Conservation (phyloP, 768 basidiomycete genomes). For the Xerocomellus intermedius region DNA sequence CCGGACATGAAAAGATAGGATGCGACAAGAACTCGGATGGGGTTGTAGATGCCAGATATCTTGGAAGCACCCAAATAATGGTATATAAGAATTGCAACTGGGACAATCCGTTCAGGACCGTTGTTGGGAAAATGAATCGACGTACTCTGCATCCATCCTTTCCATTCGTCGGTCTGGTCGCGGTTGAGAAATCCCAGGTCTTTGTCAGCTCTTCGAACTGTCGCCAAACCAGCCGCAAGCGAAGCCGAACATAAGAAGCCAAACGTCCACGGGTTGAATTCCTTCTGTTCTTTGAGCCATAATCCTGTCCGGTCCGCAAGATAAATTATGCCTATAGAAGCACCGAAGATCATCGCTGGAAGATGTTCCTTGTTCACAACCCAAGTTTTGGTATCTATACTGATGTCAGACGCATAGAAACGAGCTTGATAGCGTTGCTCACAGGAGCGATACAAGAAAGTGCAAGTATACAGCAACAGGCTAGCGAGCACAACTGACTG, state of each 20-base stretch:
- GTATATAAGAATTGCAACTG: conserved; percentile 89
- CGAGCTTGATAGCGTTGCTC: conserved; percentile 4
- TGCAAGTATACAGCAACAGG: conserved; percentile 52
- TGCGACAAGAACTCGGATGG: conserved; percentile 84
- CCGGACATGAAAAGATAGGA: conserved; percentile 93
- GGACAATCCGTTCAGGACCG: background rate
- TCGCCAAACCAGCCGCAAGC: conserved; percentile 58
- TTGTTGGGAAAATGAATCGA: conserved; percentile 3
- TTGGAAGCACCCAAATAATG: conserved; percentile 90
- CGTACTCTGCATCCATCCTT: conserved; percentile 97
- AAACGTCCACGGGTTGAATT: conserved; percentile 71
- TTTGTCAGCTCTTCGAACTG: conserved; percentile 69
- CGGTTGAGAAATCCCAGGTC: conserved; percentile 88
- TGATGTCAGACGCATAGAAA: conserved; percentile 17
- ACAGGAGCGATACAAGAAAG: conserved; percentile 39
- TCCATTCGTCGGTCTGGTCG: conserved; percentile 96
- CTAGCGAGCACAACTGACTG: conserved; percentile 53
- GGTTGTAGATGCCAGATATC: conserved; percentile 91
- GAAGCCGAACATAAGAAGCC: conserved; percentile 51
- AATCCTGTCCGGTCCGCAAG: conserved; percentile 81
- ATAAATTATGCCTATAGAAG: conserved; percentile 66
- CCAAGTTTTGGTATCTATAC: conserved; percentile 20
- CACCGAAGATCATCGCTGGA: conserved; percentile 61
- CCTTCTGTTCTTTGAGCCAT: conserved; percentile 90
- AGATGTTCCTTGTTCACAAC: conserved; percentile 14